Base-by-base conservation (phyloP, 2,329 filamentous ascomycete species). In the Domatiomyces globalis region DNA sequence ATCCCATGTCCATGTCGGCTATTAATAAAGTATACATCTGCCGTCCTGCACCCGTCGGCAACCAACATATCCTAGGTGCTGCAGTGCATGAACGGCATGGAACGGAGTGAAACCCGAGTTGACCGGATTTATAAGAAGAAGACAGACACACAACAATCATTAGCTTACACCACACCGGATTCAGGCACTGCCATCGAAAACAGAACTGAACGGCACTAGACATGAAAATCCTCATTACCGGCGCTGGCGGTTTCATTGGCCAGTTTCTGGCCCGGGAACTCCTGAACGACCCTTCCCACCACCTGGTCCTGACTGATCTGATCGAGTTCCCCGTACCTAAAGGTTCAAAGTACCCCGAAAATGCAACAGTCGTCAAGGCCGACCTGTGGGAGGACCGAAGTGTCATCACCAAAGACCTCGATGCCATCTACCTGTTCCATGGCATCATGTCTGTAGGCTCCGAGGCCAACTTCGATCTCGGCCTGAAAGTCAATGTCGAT, bases 391-490 rank as follows among this genome's bases (percentile, higher is more conserved):
- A 68, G 3, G 69, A 72, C 17, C 60, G 62, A 19, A 56, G 60
- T 10, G 54, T 71, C 4, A 65, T 70, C 33, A 65, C 67, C 22
- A 46, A 53, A 15, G 71, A 73, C 1, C 66, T 79, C 2, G 69
- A 73, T 53, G 74, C 75, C 46, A 70, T 76, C 52, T 83, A 79
- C 66, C 69, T 80, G 59, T 77, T 83, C 63, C 80, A 83, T 64
- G 80, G 80, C 55, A 80, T 83, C 69, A 83, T 83, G 80, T 82
- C 79, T 0, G 74, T 75, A 10, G 78, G 78, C 5, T 76, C 78
- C 15, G 79, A 83, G 65, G 75, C 76, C 43, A 73, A 81, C 65
- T 78, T 77, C 56, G 75, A 78, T 48, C 68, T 80, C 1, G 78
- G 77, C 2, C 69, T 80, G 54, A 69, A 67, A 43, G 78, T 82